A percentile compares a stretch with the other conserved stretches of the same genome.
These are phyloP conservation scores for Fusarium siculi DNA, from an alignment of 2,329 filamentous ascomycete genomes.

Conservation along the genomic window DNA sequence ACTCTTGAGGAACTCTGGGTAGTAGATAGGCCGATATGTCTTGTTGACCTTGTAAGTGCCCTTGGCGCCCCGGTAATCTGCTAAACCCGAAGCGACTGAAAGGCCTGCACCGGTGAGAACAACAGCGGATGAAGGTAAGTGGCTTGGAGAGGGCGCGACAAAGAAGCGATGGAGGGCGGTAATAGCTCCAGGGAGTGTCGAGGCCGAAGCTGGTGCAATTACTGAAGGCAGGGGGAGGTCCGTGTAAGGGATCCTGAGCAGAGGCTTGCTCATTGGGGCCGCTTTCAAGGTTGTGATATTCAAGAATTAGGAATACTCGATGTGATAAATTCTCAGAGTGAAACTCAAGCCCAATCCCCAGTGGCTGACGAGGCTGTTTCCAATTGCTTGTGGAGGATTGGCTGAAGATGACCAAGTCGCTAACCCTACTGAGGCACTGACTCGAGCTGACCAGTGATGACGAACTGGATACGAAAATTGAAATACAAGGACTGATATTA, in stretches of 20 bases:
- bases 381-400: slow-evolving; percentile 35
- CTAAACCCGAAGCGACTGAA: slow-evolving; percentile 90
- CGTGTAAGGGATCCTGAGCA: slow-evolving; percentile 92
- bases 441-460: background rate
- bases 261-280: slow-evolving; percentile 70
- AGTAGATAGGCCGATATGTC: slow-evolving; percentile 90
- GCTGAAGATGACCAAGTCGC: background rate
- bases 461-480: background rate
- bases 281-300: background rate
- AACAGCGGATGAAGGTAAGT: slow-evolving; percentile 60
- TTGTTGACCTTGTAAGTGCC: slow-evolving; percentile 95
- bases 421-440: background rate
- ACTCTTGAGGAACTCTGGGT: slow-evolving; percentile 83
- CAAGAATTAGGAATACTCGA: slow-evolving; percentile 1
- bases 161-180: slow-evolving; percentile 83
- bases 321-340: background rate
- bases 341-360: background rate
- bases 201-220: slow-evolving; percentile 78
- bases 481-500: background rate
- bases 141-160: slow-evolving; percentile 63
- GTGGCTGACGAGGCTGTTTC: slow-evolving; percentile 27
- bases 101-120: slow-evolving; percentile 85
- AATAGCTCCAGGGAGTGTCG: slow-evolving; percentile 76
- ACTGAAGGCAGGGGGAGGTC: slow-evolving; percentile 79
- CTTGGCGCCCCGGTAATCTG: slow-evolving; percentile 89